Evolutionary conservation across 345 rosid genomes (phyloP), one percentile per base, ranked within the genome.

Genomic region (Gossypium mustelinum): DNA sequence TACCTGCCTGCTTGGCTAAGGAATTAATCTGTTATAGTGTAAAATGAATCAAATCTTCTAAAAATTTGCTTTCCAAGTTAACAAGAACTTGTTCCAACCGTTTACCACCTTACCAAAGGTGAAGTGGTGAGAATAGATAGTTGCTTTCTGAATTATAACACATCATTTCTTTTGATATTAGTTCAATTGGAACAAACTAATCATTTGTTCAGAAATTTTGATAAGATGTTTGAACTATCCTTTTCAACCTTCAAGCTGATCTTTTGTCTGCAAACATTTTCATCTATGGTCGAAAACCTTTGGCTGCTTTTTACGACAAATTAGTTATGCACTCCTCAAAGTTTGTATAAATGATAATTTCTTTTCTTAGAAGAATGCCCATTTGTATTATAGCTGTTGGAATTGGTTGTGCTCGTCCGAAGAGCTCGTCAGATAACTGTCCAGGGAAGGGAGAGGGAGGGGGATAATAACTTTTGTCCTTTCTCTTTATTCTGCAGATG

Each of bases 391-490:
- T 52, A 70, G 11, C 61, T 52, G 14, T 34, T 70, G 73, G 9
- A 52, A 52, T 70, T 70, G 48, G 27, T 54, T 17, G n/a, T 48
- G 11, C 12, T 27, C 57, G 61, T 62, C 20, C n/a, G 8, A 7
- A 27, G 64, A 10, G 69, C 9, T 65, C 24, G 22, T 67, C 50
- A 14, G 68, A 60, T 43, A 61, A 61, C 24, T 56, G 41, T 73
- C 48, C 67, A 58, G 57, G 48, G 72, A 44, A 73, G 58, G 77
- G 66, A 58, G 22, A 44, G 41, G 48, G 66, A 4, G 1, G 39
- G 13, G 20, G n/a, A 18, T 10, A 7, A 20, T 7, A 71, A 41
- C 13, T 10, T 41, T 57, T 58, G n/a, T 17, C 45, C 16, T 54
- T 55, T 77, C 73, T 73, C 48, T 11, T 51, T 52, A 29, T 63